These are phyloP conservation scores for Phytopythium chamaehyphon DNA, from an alignment of 352 stramenopile genomes.

Conservation along the genomic window DNA sequence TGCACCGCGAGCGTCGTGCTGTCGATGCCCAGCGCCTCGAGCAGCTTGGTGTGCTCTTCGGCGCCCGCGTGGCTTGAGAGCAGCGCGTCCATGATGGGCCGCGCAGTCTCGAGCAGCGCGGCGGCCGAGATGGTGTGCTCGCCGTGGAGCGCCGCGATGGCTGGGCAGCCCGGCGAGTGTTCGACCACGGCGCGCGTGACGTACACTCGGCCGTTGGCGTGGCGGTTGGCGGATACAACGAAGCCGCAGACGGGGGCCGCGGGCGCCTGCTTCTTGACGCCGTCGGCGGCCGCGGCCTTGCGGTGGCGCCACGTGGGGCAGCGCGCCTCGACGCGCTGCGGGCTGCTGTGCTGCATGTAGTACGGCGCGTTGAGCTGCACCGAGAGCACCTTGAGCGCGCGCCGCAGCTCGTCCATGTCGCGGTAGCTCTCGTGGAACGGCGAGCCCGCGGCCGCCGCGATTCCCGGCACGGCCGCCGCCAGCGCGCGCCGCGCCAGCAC, in stretches of 20 bases:
- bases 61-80: background rate
- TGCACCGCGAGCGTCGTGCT: conserved; percentile 10
- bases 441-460: conserved; percentile 1
- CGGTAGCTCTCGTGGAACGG: conserved; percentile 70
- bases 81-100: conserved; percentile 51
- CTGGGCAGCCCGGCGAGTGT: conserved; percentile 42
- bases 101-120: conserved; percentile 67
- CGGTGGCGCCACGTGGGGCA: conserved; percentile 74
- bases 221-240: conserved; percentile 69
- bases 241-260: conserved; percentile 44
- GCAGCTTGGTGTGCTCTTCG: conserved; percentile 12
- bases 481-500: conserved; percentile 1
- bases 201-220: conserved; percentile 73
- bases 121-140: conserved; percentile 45
- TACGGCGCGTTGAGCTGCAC: conserved; percentile 69
- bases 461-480: background rate
- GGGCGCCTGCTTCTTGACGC: conserved; percentile 5
- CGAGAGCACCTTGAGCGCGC: conserved; percentile 70
- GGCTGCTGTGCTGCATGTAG: conserved; percentile 83
- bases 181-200: conserved; percentile 53
- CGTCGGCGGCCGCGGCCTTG: conserved; percentile 27
- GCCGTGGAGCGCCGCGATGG: conserved; percentile 18
- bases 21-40: conserved; percentile 16
- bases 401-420: conserved; percentile 70
- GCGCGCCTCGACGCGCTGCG: conserved; percentile 68